Percentiles rank a stretch among this genome's conserved stretches.
Conservation (phyloP, 805 yeast genomes). For the Isabelozyma rhagii region DNA sequence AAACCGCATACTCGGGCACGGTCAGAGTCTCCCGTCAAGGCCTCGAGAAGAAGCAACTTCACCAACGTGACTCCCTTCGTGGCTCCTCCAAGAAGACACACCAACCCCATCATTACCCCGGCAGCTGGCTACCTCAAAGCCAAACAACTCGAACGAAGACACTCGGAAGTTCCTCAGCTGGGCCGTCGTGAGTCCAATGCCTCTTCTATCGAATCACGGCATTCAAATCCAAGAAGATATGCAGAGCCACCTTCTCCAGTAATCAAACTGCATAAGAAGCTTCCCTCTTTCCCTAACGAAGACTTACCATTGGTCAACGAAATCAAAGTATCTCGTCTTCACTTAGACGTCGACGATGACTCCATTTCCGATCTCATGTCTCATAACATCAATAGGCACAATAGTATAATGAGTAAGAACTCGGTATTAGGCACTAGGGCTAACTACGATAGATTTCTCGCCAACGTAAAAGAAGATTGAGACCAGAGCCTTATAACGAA, state of each 20-base stretch:
- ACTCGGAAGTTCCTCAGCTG: neutral
- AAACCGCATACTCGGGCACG: neutral
- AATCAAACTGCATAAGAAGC: conserved; percentile 6
- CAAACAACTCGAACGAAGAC: too few species aligned
- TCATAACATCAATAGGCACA: conserved; percentile 18
- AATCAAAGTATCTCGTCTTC: conserved; percentile 20
- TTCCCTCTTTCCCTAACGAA: conserved; percentile 19
- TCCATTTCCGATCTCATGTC: neutral
- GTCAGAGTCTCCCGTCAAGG: conserved; percentile 6
- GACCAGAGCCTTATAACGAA: neutral
- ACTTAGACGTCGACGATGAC: conserved; percentile 7
- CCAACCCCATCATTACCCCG: conserved; percentile 14
- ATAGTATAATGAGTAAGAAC: conserved; percentile 28
- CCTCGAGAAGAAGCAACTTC: conserved; percentile 13
- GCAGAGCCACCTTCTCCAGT: too few species aligned
- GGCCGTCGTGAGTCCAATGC: neutral
- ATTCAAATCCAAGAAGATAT: neutral
- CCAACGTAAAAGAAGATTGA: conserved; percentile 15
- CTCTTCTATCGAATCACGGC: neutral
- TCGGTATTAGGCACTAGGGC: conserved; percentile 39
- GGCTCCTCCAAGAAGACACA: conserved; percentile 1
- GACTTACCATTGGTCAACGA: conserved; percentile 38
- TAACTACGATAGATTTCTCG: conserved; percentile 35
- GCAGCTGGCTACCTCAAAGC: neutral
- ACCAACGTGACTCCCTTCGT: conserved; percentile 22